Base-by-base conservation (phyloP, 441 rosid genomes). In the Eugenia klotzschiana region DNA sequence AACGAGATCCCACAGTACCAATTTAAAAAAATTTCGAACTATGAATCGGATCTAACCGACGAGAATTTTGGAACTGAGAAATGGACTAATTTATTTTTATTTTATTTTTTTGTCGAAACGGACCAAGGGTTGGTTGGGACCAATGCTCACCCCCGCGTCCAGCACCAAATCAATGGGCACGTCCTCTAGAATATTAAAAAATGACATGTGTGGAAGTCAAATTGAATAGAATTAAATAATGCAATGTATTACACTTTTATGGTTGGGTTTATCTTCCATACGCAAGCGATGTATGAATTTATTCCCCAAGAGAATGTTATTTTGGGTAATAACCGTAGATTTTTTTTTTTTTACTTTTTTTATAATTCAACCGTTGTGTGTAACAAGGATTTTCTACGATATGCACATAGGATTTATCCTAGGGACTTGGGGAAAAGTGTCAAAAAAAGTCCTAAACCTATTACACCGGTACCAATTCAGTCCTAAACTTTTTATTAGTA, bases 51-150 rank as follows among this genome's bases (percentile, higher is more conserved):
- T n/a, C n/a, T n/a, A n/a, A n/a, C n/a, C n/a, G n/a, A n/a, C n/a
- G n/a, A n/a, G n/a, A 46, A 46, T 9, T 46, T 46, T 10, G 49
- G 49, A 46, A 46, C 11, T 46, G 13, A 46, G 12, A 46, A 46
- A 9, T 0, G 11, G 49, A 10, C 13, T 0, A 46, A n/a, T n/a
- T n/a, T n/a, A n/a, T n/a, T n/a, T n/a, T n/a, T n/a, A 3, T 5
- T 37, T 37, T 37, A 3, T 37, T 37, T 37, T 37, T 37, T 37
- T 5, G 40, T 37, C 40, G 40, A 37, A 37, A 37, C 6, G 40
- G 40, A 37, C 40, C 40, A 37, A 37, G 49, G 13, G 12, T 9
- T 3, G 11, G 11, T 46, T 46, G 13, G 49, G 49, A 46, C 11
- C 49, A 3, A 46, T 46, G n/a, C n/a, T n/a, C n/a, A n/a, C n/a